Percentiles rank a stretch among this genome's conserved stretches.
Conservation (phyloP, 441 rosid genomes). For the Gossypium gossypioides region DNA sequence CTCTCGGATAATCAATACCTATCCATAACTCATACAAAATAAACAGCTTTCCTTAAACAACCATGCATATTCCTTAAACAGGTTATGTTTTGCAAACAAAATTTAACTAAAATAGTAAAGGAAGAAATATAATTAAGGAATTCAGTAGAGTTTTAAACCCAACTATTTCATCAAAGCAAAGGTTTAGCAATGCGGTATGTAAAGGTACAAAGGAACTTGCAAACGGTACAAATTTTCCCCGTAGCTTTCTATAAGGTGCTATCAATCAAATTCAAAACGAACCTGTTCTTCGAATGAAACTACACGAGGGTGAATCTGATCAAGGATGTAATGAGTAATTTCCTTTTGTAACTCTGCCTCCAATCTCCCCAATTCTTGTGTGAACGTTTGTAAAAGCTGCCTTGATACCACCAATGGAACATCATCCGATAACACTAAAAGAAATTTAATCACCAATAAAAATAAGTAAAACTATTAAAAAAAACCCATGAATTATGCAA, state of each 20-base stretch:
- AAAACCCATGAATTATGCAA: not conserved
- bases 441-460: not conserved
- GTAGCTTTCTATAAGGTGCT: not conserved
- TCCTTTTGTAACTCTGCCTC: constrained; percentile 82
- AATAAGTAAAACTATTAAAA: not conserved
- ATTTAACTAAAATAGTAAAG: not conserved
- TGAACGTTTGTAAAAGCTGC: constrained; percentile 83
- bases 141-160: not conserved
- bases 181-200: not conserved
- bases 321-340: constrained; percentile 70
- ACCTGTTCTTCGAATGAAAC: constrained; percentile 99
- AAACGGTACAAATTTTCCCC: not conserved
- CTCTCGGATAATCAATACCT: constrained; percentile 89
- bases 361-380: constrained; percentile 74
- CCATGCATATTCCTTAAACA: not conserved
- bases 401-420: constrained; percentile 90
- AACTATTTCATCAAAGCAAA: not conserved
- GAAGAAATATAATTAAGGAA: not conserved
- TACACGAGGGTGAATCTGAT: constrained; percentile 94
- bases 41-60: not conserved
- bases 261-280: constrained; percentile 6
- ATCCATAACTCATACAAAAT: constrained; percentile 7
- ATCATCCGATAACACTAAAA: constrained; percentile 83
- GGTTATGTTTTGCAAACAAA: not conserved
- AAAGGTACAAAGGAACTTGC: not conserved